Conservation (phyloP, 805 yeast genomes). For the Danielia reshetovae region DNA sequence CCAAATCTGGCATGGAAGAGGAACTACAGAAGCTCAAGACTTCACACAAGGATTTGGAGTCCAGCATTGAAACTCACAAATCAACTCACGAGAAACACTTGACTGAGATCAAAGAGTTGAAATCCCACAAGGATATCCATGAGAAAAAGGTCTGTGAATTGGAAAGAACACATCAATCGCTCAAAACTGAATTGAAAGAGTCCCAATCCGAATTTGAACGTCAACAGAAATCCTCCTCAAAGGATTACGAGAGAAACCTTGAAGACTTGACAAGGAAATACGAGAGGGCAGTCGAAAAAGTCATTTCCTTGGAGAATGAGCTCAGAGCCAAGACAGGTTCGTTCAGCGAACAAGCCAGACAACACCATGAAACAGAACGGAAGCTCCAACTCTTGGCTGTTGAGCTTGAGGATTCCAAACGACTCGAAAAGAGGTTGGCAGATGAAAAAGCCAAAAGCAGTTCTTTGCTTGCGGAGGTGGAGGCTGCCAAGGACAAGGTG, state of each 20-base stretch:
- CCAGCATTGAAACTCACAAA: constrained; percentile 5
- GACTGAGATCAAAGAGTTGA: background rate
- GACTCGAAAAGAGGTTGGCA: background rate
- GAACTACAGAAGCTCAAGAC: background rate
- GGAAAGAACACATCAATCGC: background rate
- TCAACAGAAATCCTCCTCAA: background rate
- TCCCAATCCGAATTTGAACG: background rate
- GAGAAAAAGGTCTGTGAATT: background rate
- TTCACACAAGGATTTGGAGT: constrained; percentile 5
- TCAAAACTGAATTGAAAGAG: background rate
- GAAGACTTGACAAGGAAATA: constrained; percentile 1
- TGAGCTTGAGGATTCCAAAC: background rate
- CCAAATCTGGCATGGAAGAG: constrained; percentile 10
- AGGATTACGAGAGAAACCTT: background rate
- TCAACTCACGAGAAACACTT: background rate
- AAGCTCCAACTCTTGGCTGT: background rate
- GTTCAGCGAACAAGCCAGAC: background rate
- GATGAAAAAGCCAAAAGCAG: background rate
- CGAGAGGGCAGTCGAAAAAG: constrained; percentile 1
- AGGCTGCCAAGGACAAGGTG: constrained; percentile 3
- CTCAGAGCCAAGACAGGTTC: constrained; percentile 1
- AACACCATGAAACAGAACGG: background rate
- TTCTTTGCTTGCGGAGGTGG: constrained; percentile 2
- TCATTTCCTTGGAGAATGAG: constrained; percentile 2
- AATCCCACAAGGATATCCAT: background rate